These are phyloP conservation scores for Peterozyma xylosa DNA, from an alignment of 805 yeast species.

Conservation along the genomic window DNA sequence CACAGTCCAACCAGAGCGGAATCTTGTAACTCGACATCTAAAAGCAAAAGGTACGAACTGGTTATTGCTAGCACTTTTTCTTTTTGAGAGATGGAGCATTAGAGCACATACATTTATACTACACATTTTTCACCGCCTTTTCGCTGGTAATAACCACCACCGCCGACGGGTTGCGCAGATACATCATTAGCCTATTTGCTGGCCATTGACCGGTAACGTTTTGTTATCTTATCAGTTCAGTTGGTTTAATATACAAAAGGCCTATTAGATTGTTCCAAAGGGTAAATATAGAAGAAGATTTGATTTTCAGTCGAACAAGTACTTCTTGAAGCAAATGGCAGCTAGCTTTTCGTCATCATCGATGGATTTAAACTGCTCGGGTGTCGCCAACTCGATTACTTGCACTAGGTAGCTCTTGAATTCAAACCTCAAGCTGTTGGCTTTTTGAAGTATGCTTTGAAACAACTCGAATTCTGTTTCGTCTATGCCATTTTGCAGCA, in stretches of 20 bases:
- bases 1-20: constrained; percentile 87
- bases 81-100: background rate
- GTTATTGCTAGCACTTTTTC: background rate
- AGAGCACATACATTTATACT: background rate
- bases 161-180: too few species aligned
- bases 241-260: background rate
- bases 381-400: background rate
- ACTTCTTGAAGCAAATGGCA: constrained; percentile 2
- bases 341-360: constrained; percentile 3
- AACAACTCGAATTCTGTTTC: constrained; percentile 3
- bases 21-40: constrained; percentile 20
- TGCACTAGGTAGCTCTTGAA: constrained; percentile 8
- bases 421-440: constrained; percentile 5
- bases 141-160: background rate
- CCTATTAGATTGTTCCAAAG: background rate
- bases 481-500: constrained; percentile 2
- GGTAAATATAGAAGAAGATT: too few species aligned
- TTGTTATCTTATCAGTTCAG: background rate
- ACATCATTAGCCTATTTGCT: too few species aligned
- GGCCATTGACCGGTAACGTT: too few species aligned
- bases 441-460: constrained; percentile 1
- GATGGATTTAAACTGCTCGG: background rate
- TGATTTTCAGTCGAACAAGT: constrained; percentile 1
- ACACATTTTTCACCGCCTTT: background rate
- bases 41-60: too few species aligned